These are phyloP conservation scores for Ramichloridium luteum DNA, from an alignment of 2,329 filamentous ascomycete genomes.

Conservation along the genomic window DNA sequence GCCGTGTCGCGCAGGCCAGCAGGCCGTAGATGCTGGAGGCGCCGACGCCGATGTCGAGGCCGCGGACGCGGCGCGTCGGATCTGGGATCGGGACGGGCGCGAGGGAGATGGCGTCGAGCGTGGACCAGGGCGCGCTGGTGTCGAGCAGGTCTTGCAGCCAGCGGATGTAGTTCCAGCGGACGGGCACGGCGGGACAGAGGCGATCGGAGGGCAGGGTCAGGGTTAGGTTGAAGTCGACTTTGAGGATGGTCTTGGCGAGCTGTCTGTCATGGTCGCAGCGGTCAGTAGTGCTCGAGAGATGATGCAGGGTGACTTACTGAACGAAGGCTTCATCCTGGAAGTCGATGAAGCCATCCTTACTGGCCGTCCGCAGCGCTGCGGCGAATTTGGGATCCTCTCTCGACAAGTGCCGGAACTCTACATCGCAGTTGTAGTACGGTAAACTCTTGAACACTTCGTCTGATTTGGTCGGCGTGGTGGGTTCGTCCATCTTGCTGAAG, in stretches of 20 bases:
- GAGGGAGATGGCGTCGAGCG: constrained; percentile 23
- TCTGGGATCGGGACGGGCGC: constrained; percentile 21
- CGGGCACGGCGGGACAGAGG: constrained; percentile 70
- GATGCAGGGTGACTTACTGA: constrained; percentile 45
- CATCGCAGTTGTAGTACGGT: constrained; percentile 40
- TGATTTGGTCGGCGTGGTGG: not conserved
- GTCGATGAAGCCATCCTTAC: constrained; percentile 49
- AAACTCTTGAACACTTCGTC: not conserved
- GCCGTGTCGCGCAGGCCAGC: constrained; percentile 56
- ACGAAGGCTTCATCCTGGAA: constrained; percentile 69
- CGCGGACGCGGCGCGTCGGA: constrained; percentile 44
- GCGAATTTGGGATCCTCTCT: constrained; percentile 48
- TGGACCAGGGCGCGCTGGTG: constrained; percentile 44
- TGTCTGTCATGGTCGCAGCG: constrained; percentile 24
- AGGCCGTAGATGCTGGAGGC: constrained; percentile 87
- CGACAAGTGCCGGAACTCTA: constrained; percentile 53
- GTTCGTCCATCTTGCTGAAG: constrained; percentile 1
- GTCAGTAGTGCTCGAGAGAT: constrained; percentile 44
- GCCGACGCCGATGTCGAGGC: constrained; percentile 59
- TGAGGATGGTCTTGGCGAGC: constrained; percentile 67
- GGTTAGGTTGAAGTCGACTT: constrained; percentile 58
- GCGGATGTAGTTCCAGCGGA: constrained; percentile 68
- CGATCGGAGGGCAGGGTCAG: constrained; percentile 64
- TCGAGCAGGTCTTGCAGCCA: constrained; percentile 80
- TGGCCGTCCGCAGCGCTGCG: constrained; percentile 32